Base-by-base conservation (phyloP, 495 filamentous ascomycete genomes). In the Niebla homalea region DNA sequence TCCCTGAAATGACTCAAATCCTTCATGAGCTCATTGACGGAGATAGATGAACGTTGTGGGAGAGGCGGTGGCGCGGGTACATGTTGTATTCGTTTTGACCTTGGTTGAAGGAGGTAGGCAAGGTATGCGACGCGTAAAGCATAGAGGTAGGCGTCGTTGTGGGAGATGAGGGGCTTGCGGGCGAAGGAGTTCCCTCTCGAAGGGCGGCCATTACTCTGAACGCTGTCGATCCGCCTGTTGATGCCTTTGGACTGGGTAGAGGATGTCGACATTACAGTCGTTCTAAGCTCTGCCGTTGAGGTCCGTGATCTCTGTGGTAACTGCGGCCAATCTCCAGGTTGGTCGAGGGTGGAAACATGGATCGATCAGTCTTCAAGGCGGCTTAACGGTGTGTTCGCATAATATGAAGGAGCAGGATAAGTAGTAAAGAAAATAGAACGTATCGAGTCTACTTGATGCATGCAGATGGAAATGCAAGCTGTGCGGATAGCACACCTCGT, bases 81-180 rank as follows among this genome's bases (percentile, higher is more conserved):
- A 77, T 85, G 89, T 68, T 94, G 85, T 56, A 85, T 81, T 59
- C 88, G 78, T 64, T 88, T 88, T 55, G 84, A 76, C 57, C 88
- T 83, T 54, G 93, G 92, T 59, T 94, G 85, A 45, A 99, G 80
- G 23, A 97, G 81, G 65, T 99, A 89, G 68, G 86, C 71, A 26
- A 99, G 83, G 66, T 88, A 96, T 57, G 93, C 89, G 57, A 87
- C 81, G 46, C 93, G 84, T 46, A 99, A 80, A 54, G 89, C 87
- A 63, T 83, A 94, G 36, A 78, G 83, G 69, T 89, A 94, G 64
- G 86, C 89, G 67, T 94, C 86, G 55, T 87, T 72, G 52, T 72
- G 65, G 55, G 65, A 74, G 44, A 82, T 64, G 23, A 67, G 64
- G 23, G 70, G 71, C 50, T 72, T 71, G 18, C 67, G 66, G 38